Evolutionary conservation across 768 basidiomycete genomes (phyloP), one percentile per base, ranked within the genome.

Genomic region (Phaeotremella fagi): DNA sequence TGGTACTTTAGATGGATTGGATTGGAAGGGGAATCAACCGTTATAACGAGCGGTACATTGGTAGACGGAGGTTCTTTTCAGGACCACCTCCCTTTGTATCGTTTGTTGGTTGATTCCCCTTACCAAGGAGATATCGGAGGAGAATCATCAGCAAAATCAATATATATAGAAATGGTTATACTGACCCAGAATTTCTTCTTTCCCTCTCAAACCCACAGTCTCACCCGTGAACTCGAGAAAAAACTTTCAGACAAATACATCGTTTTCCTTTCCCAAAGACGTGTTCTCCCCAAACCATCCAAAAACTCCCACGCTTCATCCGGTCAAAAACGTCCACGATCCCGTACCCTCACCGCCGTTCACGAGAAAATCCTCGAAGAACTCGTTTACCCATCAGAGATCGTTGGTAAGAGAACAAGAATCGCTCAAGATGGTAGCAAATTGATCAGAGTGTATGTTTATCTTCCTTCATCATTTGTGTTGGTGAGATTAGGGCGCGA

Each of bases 231-330:
- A 76, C 83, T 99, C 72, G 95, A 99, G 84, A 99, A 99, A 84
- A 99, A 99, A 79, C 97, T 99, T 80, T 90, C 95, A 42, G 95
- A 98, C 80, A 85, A 91, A 75, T 92, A 98, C 79, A 90, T 99
- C 76, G 89, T 99, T 54, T 98, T 99, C 77, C 84, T 98, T 76
- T 95, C 88, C 50, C 95, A 99, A 80, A 90, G 95, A 77, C 85
- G 94, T 73, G 91, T 97, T 85, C 81, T 98, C 76, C 88, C 86
- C 80, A 97, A 92, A 78, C 92, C 92, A 52, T 91, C 90, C 64
- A 90, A 91, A 62, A 88, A 82, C 72, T 89, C 90, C 52, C 86
- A 88, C 64, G 85, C 88, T 66, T 60, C 61, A 55, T 33, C 52
- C 42, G 82, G 85, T 79, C 94, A 99, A 81, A 94, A 94, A 83